Percentiles rank a stretch among this genome's conserved stretches.
Conservation (phyloP, 352 stramenopile genomes). For the Globisporangium alternatum region DNA sequence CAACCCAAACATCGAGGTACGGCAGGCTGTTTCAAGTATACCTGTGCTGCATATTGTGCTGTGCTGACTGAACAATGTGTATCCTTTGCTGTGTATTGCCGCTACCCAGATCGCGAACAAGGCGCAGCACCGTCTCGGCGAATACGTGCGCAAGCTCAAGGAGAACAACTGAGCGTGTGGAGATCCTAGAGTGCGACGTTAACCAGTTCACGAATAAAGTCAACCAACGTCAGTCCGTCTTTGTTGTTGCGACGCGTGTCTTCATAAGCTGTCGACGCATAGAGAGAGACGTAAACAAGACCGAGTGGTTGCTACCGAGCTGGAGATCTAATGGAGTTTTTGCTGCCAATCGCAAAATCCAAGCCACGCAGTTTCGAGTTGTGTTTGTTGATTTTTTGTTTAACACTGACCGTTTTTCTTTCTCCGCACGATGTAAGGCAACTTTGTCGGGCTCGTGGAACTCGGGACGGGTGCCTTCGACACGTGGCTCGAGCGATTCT, state of each 20-base stretch:
- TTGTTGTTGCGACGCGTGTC: constrained; percentile 5
- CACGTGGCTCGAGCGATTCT: background rate
- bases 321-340: constrained; percentile 6
- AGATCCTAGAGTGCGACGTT: background rate
- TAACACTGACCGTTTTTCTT: constrained; percentile 17
- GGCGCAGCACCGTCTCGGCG: constrained; percentile 84
- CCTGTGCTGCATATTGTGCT: background rate
- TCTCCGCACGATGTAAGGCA: constrained; percentile 44
- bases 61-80: too few relatives aligned
- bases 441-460: constrained; percentile 23
- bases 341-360: constrained; percentile 2
- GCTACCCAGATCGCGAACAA: constrained; percentile 78
- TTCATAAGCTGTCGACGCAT: background rate
- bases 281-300: constrained; percentile 1
- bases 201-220: background rate
- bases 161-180: constrained; percentile 50
- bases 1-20: constrained; percentile 87
- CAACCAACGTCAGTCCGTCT: background rate
- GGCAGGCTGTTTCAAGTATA: constrained; percentile 7
- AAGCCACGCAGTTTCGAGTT: constrained; percentile 1
- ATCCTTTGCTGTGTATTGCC: background rate
- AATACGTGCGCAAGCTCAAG: constrained; percentile 87
- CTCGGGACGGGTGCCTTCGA: background rate
- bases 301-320: background rate
- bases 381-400: background rate